Conservation (phyloP, 1,284 basidiomycete genomes). For the Sporisorium exsertum region DNA sequence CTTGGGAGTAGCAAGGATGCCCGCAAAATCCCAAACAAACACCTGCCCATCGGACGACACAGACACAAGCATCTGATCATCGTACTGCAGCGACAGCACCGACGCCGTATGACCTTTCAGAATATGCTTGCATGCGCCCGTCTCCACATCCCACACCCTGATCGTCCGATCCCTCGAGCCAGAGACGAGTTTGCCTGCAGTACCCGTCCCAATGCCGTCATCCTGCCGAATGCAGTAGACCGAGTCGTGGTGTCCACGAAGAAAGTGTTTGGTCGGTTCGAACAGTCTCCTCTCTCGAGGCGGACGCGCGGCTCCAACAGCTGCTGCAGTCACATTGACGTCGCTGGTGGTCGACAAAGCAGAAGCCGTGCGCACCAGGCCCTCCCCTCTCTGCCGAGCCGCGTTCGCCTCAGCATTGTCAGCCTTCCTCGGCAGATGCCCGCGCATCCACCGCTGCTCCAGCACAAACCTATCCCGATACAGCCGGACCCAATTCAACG, state of each 20-base stretch:
- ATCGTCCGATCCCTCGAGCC: conserved; percentile 57
- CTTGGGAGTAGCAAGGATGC: conserved; percentile 15
- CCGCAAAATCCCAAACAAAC: conserved; percentile 57
- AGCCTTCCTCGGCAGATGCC: not conserved
- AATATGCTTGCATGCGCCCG: conserved; percentile 42
- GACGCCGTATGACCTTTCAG: conserved; percentile 53
- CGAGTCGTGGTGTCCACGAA: conserved; percentile 54
- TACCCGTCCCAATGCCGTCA: conserved; percentile 46
- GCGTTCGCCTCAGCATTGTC: not conserved
- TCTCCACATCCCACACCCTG: conserved; percentile 57
- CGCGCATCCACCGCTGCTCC: conserved; percentile 42
- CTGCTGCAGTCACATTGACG: not conserved
- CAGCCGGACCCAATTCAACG: conserved; percentile 38
- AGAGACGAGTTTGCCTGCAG: conserved; percentile 47
- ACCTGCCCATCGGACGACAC: conserved; percentile 55
- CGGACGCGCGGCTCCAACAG: not conserved
- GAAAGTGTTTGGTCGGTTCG: conserved; percentile 40
- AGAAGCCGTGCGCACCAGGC: conserved; percentile 17
- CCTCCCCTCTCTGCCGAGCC: not conserved
- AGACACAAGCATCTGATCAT: conserved; percentile 54
- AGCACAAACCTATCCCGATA: conserved; percentile 37
- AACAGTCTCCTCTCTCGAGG: conserved; percentile 10
- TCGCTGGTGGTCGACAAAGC: conserved; percentile 5
- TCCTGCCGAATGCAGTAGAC: conserved; percentile 60
- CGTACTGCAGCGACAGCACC: conserved; percentile 59